These are phyloP conservation scores for Magnusiomyces ingens DNA, from an alignment of 1,139 yeast species.

Conservation along the genomic window DNA sequence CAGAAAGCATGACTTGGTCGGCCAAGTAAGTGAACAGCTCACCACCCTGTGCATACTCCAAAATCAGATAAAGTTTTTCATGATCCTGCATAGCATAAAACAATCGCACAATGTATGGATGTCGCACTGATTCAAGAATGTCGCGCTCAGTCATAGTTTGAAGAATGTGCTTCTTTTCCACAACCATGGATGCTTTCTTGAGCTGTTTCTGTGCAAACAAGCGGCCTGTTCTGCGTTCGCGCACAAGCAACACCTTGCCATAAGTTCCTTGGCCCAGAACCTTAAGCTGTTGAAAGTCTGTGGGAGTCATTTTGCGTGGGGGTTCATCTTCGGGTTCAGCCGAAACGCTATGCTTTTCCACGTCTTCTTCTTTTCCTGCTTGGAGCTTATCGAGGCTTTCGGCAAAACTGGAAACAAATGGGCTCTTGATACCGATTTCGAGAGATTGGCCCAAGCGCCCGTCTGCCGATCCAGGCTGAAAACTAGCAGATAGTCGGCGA, in stretches of 20 bases:
- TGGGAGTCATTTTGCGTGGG: slow-evolving; percentile 32
- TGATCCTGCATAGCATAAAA: slow-evolving; percentile 88
- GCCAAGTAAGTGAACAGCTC: slow-evolving; percentile 82
- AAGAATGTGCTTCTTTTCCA: slow-evolving; percentile 45
- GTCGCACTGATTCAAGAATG: slow-evolving; percentile 63
- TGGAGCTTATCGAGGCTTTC: slow-evolving; percentile 1
- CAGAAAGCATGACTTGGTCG: slow-evolving; percentile 77
- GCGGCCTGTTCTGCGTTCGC: slow-evolving; percentile 56
- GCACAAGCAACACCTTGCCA: slow-evolving; percentile 79
- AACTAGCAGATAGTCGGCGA: slow-evolving; percentile 9
- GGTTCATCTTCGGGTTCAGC: slow-evolving; percentile 8
- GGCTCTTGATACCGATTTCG: slow-evolving; percentile 40
- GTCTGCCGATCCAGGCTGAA: slow-evolving; percentile 18
- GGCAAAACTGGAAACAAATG: slow-evolving; percentile 30
- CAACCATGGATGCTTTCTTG: slow-evolving; percentile 66
- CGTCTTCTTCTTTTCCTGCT: background rate
- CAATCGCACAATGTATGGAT: slow-evolving; percentile 81
- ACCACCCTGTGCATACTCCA: slow-evolving; percentile 91
- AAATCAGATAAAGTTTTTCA: slow-evolving; percentile 65
- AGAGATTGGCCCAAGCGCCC: slow-evolving; percentile 43
- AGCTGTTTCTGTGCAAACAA: slow-evolving; percentile 87
- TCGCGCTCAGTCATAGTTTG: slow-evolving; percentile 68
- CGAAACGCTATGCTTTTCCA: background rate
- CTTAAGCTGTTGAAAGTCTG: slow-evolving; percentile 69
- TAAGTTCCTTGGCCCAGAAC: slow-evolving; percentile 90